Base-by-base conservation (phyloP, 2,329 filamentous ascomycete genomes). In the Epichloe baconii region DNA sequence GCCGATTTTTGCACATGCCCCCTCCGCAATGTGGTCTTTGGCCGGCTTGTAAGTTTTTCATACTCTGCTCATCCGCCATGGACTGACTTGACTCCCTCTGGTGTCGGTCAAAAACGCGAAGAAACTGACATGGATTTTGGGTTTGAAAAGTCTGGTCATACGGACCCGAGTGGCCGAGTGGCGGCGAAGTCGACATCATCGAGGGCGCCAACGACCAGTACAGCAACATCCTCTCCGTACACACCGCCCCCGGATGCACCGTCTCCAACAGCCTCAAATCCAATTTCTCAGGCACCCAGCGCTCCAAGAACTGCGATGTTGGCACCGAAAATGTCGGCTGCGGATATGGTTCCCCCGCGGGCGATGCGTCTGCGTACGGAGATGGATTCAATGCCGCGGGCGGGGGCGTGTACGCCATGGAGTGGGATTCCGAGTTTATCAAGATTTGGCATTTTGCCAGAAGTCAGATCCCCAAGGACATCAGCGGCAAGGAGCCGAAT, bases 391-490 rank as follows among this genome's bases (percentile, higher is more conserved):
- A 89, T 62, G 71, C 71, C 10, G 76, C 65, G 37, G 72, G 75
- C 1, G 83, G 84, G n/a, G 83, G 83, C 31, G 75, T 86, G 3
- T 87, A 85, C 57, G 83, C 81, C 5, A 77, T 84, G 57, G 73
- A 84, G 59, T 93, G 87, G 86, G 83, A 83, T 47, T 68, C 71
- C 10, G 67, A 77, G 1, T 77, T 75, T 51, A 85, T 94, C 63
- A 81, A 76, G 51, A 73, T 93, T 55, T 94, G 83, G 81, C 86
- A 86, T 70, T 94, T 89, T 66, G 71, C 81, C 2, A 78, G 84
- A n/a, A 68, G 67, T 34, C 62, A 66, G 8, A 77, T 90, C 41
- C 88, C 88, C 0, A 61, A 65, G 0, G 83, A 93, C 60, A 82
- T 91, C 47, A 64, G 68, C 4, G 65, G 66, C 35, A 78, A 69